These are phyloP conservation scores for Wickerhamiella azymoides DNA, from an alignment of 805 yeast genomes.

Conservation along the genomic window DNA sequence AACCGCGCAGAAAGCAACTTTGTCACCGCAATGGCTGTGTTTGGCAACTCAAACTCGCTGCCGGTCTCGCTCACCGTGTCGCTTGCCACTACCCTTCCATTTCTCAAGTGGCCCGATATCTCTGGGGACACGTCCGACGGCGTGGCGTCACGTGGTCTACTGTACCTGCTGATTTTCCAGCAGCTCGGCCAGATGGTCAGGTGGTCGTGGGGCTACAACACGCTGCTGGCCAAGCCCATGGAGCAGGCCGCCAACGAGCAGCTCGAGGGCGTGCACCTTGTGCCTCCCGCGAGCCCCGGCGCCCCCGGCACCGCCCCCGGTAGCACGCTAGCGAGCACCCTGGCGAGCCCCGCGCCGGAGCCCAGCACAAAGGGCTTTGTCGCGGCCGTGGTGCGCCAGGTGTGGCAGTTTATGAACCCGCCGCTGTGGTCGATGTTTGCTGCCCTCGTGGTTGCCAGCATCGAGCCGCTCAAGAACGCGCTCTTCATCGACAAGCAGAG, in stretches of 20 bases:
- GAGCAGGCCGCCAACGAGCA: slow-evolving; percentile 8
- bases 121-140: slow-evolving; percentile 40
- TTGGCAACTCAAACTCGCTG: slow-evolving; percentile 87
- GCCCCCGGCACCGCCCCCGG: no score
- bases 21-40: slow-evolving; percentile 93
- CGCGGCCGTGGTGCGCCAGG: slow-evolving; percentile 12
- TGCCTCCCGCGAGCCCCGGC: background rate
- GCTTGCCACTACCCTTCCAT: slow-evolving; percentile 44
- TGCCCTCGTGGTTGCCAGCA: slow-evolving; percentile 46
- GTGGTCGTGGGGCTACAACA: slow-evolving; percentile 65
- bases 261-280: slow-evolving; percentile 4
- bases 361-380: slow-evolving; percentile 1
- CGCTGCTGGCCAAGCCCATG: slow-evolving; percentile 34
- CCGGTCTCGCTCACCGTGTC: slow-evolving; percentile 83
- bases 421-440: slow-evolving; percentile 50
- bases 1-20: slow-evolving; percentile 72
- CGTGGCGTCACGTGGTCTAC: slow-evolving; percentile 48
- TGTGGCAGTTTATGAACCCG: slow-evolving; percentile 40
- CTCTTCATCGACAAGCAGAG: slow-evolving; percentile 32
- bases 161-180: slow-evolving; percentile 48
- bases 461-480: slow-evolving; percentile 34
- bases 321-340: no score
- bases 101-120: slow-evolving; percentile 43
- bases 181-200: slow-evolving; percentile 53
- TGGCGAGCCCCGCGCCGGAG: slow-evolving; percentile 1